phyloP scores from a whole-genome alignment of 768 basidiomycete species.

The Zangia roseola region DNA sequence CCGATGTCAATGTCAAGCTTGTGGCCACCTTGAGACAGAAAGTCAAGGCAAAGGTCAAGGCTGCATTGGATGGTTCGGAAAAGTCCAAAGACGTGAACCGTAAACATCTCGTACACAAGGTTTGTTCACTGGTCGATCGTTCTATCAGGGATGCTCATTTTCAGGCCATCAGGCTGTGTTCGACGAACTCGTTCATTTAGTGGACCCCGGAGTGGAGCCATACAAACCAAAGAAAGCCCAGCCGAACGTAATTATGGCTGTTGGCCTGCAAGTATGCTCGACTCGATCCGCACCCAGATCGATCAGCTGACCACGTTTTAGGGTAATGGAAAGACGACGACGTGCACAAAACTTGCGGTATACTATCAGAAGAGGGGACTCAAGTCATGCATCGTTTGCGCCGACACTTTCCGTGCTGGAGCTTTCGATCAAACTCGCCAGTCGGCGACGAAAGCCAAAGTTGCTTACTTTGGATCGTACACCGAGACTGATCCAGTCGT shows the following conservation, averaged over 20 bases:
- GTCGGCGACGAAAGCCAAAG: conserved; percentile 97
- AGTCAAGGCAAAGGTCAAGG: conserved; percentile 88
- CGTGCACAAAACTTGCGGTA: conserved; percentile 97
- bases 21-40: conserved; percentile 84
- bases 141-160: conserved; percentile 8
- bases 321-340: conserved; percentile 99
- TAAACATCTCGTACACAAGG: conserved; percentile 91
- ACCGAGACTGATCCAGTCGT: conserved; percentile 98
- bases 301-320: conserved; percentile 31
- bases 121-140: conserved; percentile 25
- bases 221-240: conserved; percentile 97
- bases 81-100: conserved; percentile 78
- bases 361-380: conserved; percentile 97
- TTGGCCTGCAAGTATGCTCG: conserved; percentile 80
- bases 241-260: conserved; percentile 94
- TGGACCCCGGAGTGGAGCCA: conserved; percentile 93
- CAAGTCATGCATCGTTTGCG: conserved; percentile 96
- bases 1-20: conserved; percentile 98
- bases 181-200: conserved; percentile 92
- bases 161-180: conserved; percentile 72
- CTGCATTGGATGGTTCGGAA: conserved; percentile 68
- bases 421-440: conserved; percentile 99
- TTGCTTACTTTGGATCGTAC: conserved; percentile 98
- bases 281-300: background rate
- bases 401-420: conserved; percentile 98